Evolutionary conservation across 768 basidiomycete species (phyloP).

Genomic region (Macrolepiota dolichaula): DNA sequence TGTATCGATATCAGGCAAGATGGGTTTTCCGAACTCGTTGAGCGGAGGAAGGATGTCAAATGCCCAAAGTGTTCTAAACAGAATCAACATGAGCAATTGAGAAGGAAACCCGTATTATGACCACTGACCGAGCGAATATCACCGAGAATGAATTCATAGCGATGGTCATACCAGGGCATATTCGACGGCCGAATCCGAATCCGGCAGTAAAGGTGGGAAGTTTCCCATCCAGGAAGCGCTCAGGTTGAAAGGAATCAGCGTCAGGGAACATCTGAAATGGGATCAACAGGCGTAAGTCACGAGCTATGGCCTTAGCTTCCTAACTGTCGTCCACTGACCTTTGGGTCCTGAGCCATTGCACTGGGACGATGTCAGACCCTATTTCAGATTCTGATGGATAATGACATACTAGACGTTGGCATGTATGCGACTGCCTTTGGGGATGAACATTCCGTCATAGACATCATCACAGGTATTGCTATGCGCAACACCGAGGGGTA

Average conservation of each 20-base stretch:
- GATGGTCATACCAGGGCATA: constrained; percentile 26
- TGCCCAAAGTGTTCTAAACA: constrained; percentile 21
- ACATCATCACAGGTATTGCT: constrained; percentile 30
- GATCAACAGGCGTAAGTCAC: background rate
- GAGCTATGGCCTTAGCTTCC: background rate
- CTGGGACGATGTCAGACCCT: constrained; percentile 7
- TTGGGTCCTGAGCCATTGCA: constrained; percentile 21
- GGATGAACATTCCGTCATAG: constrained; percentile 34
- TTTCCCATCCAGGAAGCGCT: constrained; percentile 19
- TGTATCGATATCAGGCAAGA: constrained; percentile 17
- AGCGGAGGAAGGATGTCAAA: constrained; percentile 17
- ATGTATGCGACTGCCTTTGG: constrained; percentile 26
- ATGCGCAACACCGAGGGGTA: constrained; percentile 31
- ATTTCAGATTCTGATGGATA: background rate
- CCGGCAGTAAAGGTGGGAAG: constrained; percentile 17
- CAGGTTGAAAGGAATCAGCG: constrained; percentile 20
- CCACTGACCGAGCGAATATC: constrained; percentile 19
- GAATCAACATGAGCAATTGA: background rate
- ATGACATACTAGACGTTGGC: constrained; percentile 22
- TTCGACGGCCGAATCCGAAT: constrained; percentile 26
- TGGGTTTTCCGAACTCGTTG: constrained; percentile 14
- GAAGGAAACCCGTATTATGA: background rate
- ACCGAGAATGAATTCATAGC: constrained; percentile 24
- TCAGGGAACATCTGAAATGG: constrained; percentile 19
- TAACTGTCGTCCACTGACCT: constrained; percentile 10